Percentiles rank a stretch among this genome's conserved stretches.
These are phyloP conservation scores for Heliamphora exappendiculata DNA, from an alignment of 148 eudicot species.

Conservation along the genomic window DNA sequence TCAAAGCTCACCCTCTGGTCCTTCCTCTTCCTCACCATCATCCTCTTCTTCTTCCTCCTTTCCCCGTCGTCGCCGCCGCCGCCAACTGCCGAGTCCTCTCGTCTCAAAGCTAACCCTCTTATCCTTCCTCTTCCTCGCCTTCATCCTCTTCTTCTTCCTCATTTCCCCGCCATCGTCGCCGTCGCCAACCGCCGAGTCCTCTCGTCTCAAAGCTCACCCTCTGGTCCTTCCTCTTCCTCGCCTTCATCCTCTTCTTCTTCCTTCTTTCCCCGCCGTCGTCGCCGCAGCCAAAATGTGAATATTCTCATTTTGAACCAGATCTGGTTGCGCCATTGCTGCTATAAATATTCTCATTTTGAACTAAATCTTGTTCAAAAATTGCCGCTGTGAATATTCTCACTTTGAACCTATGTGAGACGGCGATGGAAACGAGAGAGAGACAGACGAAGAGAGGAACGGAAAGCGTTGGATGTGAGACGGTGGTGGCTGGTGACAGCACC, in stretches of 20 bases:
- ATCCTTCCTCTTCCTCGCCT: slow-evolving; percentile 36
- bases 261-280: slow-evolving; percentile 17
- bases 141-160: slow-evolving; percentile 33
- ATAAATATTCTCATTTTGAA: too few relatives aligned
- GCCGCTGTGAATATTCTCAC: too few relatives aligned
- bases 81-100: slow-evolving; percentile 16
- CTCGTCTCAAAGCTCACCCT: slow-evolving; percentile 32
- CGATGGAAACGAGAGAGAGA: too few relatives aligned
- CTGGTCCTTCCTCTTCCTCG: slow-evolving; percentile 44
- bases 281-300: slow-evolving; percentile 11
- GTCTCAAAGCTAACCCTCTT: slow-evolving; percentile 36
- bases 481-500: too few relatives aligned
- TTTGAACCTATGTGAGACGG: too few relatives aligned
- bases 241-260: slow-evolving; percentile 33
- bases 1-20: slow-evolving; percentile 53
- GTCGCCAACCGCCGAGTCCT: slow-evolving; percentile 11
- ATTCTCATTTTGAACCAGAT: too few relatives aligned
- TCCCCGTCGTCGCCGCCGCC: slow-evolving; percentile 14
- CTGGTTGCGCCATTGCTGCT: too few relatives aligned
- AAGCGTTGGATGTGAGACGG: too few relatives aligned
- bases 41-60: slow-evolving; percentile 32
- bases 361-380: too few relatives aligned
- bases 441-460: too few relatives aligned
- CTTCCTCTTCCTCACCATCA: slow-evolving; percentile 30
- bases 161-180: slow-evolving; percentile 15